Conservation (phyloP, 148 eudicot species). For the Bassia scoparia region DNA sequence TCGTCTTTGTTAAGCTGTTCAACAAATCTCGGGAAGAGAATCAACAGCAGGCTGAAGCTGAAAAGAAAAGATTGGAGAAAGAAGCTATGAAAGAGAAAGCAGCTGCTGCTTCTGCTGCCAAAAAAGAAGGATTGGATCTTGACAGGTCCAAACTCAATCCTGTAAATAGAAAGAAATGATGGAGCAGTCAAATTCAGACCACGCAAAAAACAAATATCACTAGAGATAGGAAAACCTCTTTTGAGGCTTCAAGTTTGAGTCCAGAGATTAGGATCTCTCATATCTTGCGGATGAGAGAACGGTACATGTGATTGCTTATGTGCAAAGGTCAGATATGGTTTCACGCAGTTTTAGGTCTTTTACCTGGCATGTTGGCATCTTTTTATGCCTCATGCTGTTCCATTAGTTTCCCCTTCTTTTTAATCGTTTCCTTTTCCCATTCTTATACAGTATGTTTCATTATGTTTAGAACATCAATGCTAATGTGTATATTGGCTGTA, state of each 20-base stretch:
- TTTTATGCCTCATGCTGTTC: constrained; percentile 7
- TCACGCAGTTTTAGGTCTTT: not conserved
- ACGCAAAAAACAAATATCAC: not conserved
- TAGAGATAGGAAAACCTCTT: not conserved
- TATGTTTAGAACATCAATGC: not conserved
- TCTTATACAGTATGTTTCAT: not conserved
- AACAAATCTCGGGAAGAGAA: constrained; percentile 90
- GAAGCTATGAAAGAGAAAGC: constrained; percentile 87
- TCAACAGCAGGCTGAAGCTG: constrained; percentile 78
- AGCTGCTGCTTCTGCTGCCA: constrained; percentile 48
- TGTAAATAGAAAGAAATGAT: constrained; percentile 39
- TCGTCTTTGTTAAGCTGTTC: constrained; percentile 74
- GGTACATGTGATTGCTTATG: not conserved
- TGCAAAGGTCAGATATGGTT: not conserved
- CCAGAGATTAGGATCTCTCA: not conserved
- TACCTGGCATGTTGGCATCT: not conserved
- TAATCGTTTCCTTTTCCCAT: not conserved
- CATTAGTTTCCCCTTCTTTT: not conserved
- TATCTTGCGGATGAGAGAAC: not conserved
- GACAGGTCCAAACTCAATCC: constrained; percentile 47
- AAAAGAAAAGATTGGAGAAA: constrained; percentile 90
- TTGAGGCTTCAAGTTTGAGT: not conserved
- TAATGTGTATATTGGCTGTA: constrained; percentile 7
- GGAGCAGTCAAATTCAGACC: not conserved
- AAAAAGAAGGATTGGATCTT: constrained; percentile 47